Conservation (phyloP, 805 yeast genomes). For the Wickerhamiella australiensis region DNA sequence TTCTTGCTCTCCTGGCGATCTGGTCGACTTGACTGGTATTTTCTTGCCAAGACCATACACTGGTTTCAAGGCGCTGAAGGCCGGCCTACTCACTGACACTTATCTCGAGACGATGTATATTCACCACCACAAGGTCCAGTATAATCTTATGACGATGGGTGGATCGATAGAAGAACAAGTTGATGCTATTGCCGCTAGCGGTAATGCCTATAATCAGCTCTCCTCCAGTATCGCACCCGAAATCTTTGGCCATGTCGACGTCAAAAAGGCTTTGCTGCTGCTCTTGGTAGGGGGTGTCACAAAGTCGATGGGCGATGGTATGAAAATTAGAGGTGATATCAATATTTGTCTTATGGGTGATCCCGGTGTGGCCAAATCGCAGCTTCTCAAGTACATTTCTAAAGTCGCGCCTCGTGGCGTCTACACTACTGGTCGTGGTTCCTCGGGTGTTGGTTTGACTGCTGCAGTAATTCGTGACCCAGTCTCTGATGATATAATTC, state of each 20-base stretch:
- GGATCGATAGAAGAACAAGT: slow-evolving; percentile 46
- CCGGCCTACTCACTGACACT: slow-evolving; percentile 90
- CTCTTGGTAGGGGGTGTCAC: slow-evolving; percentile 91
- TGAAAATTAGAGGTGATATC: slow-evolving; percentile 94
- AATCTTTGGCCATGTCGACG: slow-evolving; percentile 86
- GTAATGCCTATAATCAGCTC: slow-evolving; percentile 64
- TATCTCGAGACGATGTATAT: slow-evolving; percentile 80
- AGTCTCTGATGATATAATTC: slow-evolving; percentile 95
- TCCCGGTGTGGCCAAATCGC: slow-evolving; percentile 99
- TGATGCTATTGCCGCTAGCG: slow-evolving; percentile 41
- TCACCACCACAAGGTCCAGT: slow-evolving; percentile 78
- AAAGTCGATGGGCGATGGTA: slow-evolving; percentile 89
- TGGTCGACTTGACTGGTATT: slow-evolving; percentile 85
- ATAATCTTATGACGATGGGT: slow-evolving; percentile 48
- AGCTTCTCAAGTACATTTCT: slow-evolving; percentile 76
- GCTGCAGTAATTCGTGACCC: slow-evolving; percentile 99
- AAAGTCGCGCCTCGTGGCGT: slow-evolving; percentile 94
- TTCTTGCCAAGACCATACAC: slow-evolving; percentile 92
- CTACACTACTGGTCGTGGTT: slow-evolving; percentile 96
- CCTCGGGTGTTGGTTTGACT: slow-evolving; percentile 96
- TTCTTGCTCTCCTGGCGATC: slow-evolving; percentile 82
- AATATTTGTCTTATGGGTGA: slow-evolving; percentile 96
- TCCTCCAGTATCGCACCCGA: slow-evolving; percentile 95
- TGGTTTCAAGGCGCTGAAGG: slow-evolving; percentile 82
- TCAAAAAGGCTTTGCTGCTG: slow-evolving; percentile 77